Conservation (phyloP, 495 filamentous ascomycete species). For the Saxophila tyrrhenica region DNA sequence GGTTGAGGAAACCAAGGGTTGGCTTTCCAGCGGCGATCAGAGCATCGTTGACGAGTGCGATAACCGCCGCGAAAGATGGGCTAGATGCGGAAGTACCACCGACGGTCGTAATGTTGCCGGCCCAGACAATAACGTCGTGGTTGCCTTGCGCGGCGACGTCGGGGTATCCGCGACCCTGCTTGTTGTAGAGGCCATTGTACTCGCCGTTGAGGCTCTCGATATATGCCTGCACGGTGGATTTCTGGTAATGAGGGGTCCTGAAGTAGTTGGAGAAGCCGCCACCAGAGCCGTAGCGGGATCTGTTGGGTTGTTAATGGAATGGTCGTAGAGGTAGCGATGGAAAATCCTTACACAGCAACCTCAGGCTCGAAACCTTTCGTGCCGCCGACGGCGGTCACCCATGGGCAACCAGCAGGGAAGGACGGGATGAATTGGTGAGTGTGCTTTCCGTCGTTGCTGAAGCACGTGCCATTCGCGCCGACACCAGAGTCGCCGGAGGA, state of each 20-base stretch:
- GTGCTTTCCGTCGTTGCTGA: constrained; percentile 26
- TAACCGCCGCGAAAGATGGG: constrained; percentile 25
- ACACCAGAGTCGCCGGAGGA: constrained; percentile 28
- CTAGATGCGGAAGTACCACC: constrained; percentile 29
- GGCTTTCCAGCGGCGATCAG: constrained; percentile 24
- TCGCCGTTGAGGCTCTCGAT: constrained; percentile 20
- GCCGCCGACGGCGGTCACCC: constrained; percentile 29
- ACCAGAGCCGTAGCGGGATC: constrained; percentile 24
- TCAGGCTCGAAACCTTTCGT: constrained; percentile 31
- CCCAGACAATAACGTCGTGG: constrained; percentile 25
- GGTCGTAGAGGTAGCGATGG: constrained; percentile 1
- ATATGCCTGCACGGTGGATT: constrained; percentile 24
- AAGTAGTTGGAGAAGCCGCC: constrained; percentile 33
- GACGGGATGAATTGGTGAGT: constrained; percentile 23
- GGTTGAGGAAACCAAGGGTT: constrained; percentile 33
- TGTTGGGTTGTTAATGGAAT: neutral
- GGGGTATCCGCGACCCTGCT: constrained; percentile 28
- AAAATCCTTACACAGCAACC: constrained; percentile 26
- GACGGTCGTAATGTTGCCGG: constrained; percentile 22
- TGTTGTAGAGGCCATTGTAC: constrained; percentile 30
- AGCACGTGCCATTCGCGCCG: constrained; percentile 22
- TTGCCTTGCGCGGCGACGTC: constrained; percentile 30
- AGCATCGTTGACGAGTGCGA: constrained; percentile 31
- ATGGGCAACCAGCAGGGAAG: constrained; percentile 31
- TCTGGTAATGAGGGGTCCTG: constrained; percentile 25